Evolutionary conservation across 495 filamentous ascomycete species (phyloP), one percentile per base, ranked within the genome.

Genomic region (Xeromyces bisporus): DNA sequence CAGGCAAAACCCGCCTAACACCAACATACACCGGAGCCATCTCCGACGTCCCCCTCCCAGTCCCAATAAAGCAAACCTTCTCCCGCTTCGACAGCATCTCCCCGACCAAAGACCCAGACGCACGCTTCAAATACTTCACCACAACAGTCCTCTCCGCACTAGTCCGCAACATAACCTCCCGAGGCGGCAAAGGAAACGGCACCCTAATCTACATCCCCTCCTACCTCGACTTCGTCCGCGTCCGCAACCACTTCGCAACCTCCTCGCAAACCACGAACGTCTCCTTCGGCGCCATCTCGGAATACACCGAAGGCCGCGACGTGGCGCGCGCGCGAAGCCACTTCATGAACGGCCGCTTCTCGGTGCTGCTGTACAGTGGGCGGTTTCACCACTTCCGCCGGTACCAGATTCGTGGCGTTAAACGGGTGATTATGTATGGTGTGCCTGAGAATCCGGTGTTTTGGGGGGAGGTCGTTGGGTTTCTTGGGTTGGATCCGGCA

Each of bases 301-400:
- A 97, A 49, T 93, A 97, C 51, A 77, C 81, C 0, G 65, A 76
- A 25, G 53, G 72, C 3, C 62, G 70, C 10, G 82, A 87, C 32
- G 73, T 84, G 24, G 72, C 77, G 16, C 75, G 87, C 12, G 81
- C 91, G 12, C 66, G 87, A 6, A 81, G 79, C 9, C 81, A 94
- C 44, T 96, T 97, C 56, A 51, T 84, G 35, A 75, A 55, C 26
- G 87, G 86, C 3, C 64, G 80, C 16, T 78, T 93, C 42, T 74
- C 73, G 21, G 66, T 94, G 13, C 56, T 97, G 21, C 60, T 97
- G 11, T 96, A 96, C 53, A 85, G 84, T 6, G 86, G 87, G 51
- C 75, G 89, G 16, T 76, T 85, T 11, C 91, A 96, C 56, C 91
- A 97, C 50, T 97, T 96, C 62, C 64, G 80, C 15, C 67, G 91